Conservation (phyloP, 371 early-diverging fungal genomes). For the Mucor lusitanicus region DNA sequence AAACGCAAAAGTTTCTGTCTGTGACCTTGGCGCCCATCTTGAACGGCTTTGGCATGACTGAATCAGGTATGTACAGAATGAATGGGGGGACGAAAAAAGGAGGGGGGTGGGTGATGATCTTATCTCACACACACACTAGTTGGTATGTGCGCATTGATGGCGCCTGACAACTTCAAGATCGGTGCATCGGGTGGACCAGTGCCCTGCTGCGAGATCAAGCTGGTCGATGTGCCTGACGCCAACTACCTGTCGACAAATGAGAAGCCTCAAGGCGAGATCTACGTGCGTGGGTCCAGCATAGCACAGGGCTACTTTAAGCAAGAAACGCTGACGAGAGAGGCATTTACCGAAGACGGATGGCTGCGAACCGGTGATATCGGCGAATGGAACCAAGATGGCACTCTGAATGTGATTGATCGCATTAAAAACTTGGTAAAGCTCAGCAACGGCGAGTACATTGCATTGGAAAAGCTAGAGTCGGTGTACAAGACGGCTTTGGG, state of each 20-base stretch:
- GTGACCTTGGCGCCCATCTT: slow-evolving; percentile 67
- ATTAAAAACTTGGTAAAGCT: slow-evolving; percentile 86
- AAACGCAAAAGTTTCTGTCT: slow-evolving; percentile 75
- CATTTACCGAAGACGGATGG: slow-evolving; percentile 84
- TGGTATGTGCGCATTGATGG: slow-evolving; percentile 64
- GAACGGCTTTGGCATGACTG: slow-evolving; percentile 73
- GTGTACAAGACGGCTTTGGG: slow-evolving; percentile 78
- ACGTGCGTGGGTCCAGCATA: slow-evolving; percentile 78
- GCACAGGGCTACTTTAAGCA: slow-evolving; percentile 73
- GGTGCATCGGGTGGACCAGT: slow-evolving; percentile 84
- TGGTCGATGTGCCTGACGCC: slow-evolving; percentile 86
- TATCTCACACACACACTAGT: slow-evolving; percentile 11
- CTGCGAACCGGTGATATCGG: slow-evolving; percentile 92
- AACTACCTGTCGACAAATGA: slow-evolving; percentile 70
- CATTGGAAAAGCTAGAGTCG: slow-evolving; percentile 96
- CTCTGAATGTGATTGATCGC: slow-evolving; percentile 76
- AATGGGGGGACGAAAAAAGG: background rate
- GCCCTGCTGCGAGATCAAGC: slow-evolving; percentile 84
- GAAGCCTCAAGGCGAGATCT: slow-evolving; percentile 84
- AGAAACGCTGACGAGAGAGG: slow-evolving; percentile 67
- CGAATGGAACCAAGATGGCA: slow-evolving; percentile 68
- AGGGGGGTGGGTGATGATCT: background rate
- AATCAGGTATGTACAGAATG: slow-evolving; percentile 8
- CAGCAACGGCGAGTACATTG: slow-evolving; percentile 90
- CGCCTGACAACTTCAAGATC: slow-evolving; percentile 61